Evolutionary conservation across 2,329 filamentous ascomycete genomes (phyloP), one percentile per base, ranked within the genome.

Genomic region (Monilinia aucupariae): DNA sequence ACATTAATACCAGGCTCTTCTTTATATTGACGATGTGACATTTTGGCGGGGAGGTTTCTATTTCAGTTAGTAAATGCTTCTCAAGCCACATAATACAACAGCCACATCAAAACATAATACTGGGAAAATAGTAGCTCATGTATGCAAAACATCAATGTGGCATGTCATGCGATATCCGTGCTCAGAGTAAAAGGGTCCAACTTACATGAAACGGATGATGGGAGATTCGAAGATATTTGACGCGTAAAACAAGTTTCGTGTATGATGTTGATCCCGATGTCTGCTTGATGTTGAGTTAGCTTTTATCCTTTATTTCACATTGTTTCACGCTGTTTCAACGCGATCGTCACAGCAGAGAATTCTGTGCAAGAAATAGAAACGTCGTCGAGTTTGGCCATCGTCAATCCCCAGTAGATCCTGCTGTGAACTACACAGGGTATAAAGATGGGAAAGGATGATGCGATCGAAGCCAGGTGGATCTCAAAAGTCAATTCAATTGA

Each of bases 1-100:
- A 71, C 68, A 52, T 48, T 41, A 54, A 71, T 69, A 60, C 69
- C 70, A 27, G 77, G 73, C 65, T 80, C 78, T 73, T 80, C 77
- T 74, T 80, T 80, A 75, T 79, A 80, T 63, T 72, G 72, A 65
- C 69, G 71, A 68, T 74, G 71, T 41, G 71, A 66, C 71, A 73
- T 73, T 63, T 70, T 65, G 66, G 61, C 25, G 20, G 20, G 3
- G 13, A 56, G 25, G 8, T n/a, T 30, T 49, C 52, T 66, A 65
- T 66, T 63, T 53, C 59, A 49, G 64, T 70, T 66, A 71, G 70
- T 64, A 58, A 64, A 48, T 25, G 50, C 13, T 25, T 50, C 41
- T 50, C 59, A 62, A 64, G 61, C 66, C 67, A 64, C 48, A 22
- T 15, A 47, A 50, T 62, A 64, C 67, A 64, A 63, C 59, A 63